A percentile compares a stretch with the other conserved stretches of the same genome.
phyloP scores from a whole-genome alignment of 192 early-diverging fungal genomes.

The Umbelopsis sp. region DNA sequence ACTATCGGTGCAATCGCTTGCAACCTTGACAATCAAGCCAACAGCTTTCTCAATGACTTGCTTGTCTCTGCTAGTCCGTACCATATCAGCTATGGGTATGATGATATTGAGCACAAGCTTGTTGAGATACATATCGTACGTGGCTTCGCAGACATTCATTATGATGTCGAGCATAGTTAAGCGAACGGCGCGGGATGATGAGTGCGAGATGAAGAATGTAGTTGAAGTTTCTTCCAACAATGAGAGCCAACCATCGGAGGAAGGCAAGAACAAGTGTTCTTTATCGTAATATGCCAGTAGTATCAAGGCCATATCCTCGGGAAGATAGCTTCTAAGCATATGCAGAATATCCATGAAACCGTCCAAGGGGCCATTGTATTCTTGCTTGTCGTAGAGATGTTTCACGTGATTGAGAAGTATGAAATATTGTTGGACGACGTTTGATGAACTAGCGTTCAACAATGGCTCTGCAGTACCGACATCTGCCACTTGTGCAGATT shows the following conservation, averaged over 20 bases:
- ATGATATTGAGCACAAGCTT: constrained; percentile 45
- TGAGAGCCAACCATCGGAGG: constrained; percentile 55
- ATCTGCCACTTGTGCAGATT: neutral
- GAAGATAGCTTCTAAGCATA: constrained; percentile 42
- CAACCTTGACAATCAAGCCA: neutral
- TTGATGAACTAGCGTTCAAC: neutral
- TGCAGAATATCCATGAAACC: constrained; percentile 54
- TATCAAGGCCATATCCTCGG: constrained; percentile 45
- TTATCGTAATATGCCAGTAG: constrained; percentile 54
- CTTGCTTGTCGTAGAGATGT: constrained; percentile 12
- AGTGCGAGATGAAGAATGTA: constrained; percentile 44
- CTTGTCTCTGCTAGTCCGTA: constrained; percentile 2
- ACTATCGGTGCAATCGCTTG: constrained; percentile 1
- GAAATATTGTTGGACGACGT: constrained; percentile 2
- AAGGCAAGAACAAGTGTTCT: constrained; percentile 57
- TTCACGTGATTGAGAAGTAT: neutral
- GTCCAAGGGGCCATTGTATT: constrained; percentile 38
- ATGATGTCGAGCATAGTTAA: constrained; percentile 44
- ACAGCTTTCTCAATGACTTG: constrained; percentile 10
- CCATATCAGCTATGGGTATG: constrained; percentile 44
- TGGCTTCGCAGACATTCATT: constrained; percentile 49
- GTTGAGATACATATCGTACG: constrained; percentile 56
- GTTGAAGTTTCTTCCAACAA: constrained; percentile 44
- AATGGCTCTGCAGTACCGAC: neutral
- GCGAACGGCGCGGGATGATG: constrained; percentile 29